phyloP scores from a whole-genome alignment of 441 rosid genomes.

The Croton laevigatus region DNA sequence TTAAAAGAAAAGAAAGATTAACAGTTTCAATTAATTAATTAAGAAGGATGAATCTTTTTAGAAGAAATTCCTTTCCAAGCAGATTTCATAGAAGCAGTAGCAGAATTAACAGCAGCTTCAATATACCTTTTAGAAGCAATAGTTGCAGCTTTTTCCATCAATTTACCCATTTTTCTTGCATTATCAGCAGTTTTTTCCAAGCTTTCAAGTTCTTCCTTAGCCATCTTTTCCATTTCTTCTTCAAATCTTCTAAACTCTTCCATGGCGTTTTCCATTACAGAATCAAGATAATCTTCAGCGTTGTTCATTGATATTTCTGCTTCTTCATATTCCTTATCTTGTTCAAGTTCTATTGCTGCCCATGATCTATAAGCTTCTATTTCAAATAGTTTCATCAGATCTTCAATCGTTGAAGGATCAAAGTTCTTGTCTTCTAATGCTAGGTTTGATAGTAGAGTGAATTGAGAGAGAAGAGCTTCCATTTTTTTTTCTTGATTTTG shows the following conservation, averaged over 20 bases:
- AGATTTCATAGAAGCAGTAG: constrained; percentile 74
- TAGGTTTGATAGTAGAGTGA: constrained; percentile 69
- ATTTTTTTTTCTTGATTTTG: constrained; percentile 24
- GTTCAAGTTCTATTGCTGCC: constrained; percentile 64
- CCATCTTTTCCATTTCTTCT: constrained; percentile 68
- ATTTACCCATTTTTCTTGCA: constrained; percentile 51
- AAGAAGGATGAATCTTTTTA: constrained; percentile 74
- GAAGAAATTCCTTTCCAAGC: constrained; percentile 62
- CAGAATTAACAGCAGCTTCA: constrained; percentile 72
- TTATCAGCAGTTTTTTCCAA: constrained; percentile 40
- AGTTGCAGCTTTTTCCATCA: constrained; percentile 57
- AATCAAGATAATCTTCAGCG: constrained; percentile 68
- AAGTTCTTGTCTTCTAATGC: constrained; percentile 65
- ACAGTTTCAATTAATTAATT: constrained; percentile 6
- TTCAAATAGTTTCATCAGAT: constrained; percentile 80
- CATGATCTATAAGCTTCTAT: constrained; percentile 80
- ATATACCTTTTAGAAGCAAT: constrained; percentile 63
- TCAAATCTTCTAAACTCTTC: constrained; percentile 65
- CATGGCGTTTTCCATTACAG: constrained; percentile 75
- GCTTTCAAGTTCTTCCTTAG: constrained; percentile 18
- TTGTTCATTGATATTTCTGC: constrained; percentile 40
- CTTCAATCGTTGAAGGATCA: constrained; percentile 71
- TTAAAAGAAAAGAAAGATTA: no score
- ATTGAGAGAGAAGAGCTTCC: constrained; percentile 80
- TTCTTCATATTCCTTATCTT: constrained; percentile 36